Percentiles rank a stretch among this genome's conserved stretches.
Evolutionary conservation across 768 basidiomycete genomes (phyloP).

Genomic region (Psilocybe sp.): DNA sequence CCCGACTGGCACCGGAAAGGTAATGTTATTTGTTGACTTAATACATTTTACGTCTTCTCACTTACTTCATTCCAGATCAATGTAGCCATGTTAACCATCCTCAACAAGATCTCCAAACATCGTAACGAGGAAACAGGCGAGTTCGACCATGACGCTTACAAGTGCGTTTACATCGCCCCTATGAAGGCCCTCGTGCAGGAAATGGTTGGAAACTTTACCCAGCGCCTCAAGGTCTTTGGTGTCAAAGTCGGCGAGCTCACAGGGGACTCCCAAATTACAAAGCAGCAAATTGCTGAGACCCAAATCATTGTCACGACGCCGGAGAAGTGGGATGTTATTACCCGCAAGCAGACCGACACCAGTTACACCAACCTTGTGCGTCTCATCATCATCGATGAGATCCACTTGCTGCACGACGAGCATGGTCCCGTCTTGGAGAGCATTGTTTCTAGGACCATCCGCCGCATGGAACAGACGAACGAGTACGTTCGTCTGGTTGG

Average conservation of each 20-base stretch:
- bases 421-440: conserved; percentile 96
- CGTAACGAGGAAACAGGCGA: conserved; percentile 77
- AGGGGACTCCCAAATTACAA: conserved; percentile 97
- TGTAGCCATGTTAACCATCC: conserved; percentile 92
- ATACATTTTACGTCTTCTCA: not conserved
- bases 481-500: conserved; percentile 95
- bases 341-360: conserved; percentile 94
- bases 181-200: conserved; percentile 99
- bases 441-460: conserved; percentile 84
- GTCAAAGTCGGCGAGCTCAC: conserved; percentile 94
- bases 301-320: conserved; percentile 99
- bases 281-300: conserved; percentile 93
- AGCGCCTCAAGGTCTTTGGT: conserved; percentile 65
- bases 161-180: conserved; percentile 95
- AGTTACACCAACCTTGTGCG: conserved; percentile 96
- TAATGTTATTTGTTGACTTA: conserved; percentile 37
- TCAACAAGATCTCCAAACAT: conserved; percentile 86
- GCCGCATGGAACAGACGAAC: conserved; percentile 90
- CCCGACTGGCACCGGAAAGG: conserved; percentile 98
- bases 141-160: conserved; percentile 88
- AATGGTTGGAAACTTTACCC: conserved; percentile 93
- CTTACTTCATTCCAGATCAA: conserved; percentile 66
- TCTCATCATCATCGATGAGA: conserved; percentile 97
- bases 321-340: conserved; percentile 99
- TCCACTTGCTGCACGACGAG: conserved; percentile 95